phyloP scores from a whole-genome alignment of 2,329 filamentous ascomycete genomes.

The Alternaria atra region DNA sequence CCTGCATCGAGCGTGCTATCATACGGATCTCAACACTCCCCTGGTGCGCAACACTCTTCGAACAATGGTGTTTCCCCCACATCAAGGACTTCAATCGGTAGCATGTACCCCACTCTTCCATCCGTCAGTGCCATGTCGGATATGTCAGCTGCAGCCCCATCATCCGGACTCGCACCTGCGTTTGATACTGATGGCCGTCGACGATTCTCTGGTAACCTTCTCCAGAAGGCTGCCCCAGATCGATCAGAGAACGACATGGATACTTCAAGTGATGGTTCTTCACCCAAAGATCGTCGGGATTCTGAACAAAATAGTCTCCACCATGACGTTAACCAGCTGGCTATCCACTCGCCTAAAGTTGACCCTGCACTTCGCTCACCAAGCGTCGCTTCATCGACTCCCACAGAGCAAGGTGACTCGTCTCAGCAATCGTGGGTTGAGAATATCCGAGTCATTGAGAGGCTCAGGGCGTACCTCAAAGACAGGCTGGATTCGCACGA shows the following conservation, averaged over 20 bases:
- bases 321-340: conserved; percentile 51
- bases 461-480: conserved; percentile 65
- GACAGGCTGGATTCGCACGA: conserved; percentile 64
- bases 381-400: conserved; percentile 48
- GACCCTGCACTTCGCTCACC: conserved; percentile 52
- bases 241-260: conserved; percentile 52
- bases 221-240: conserved; percentile 59
- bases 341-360: conserved; percentile 52
- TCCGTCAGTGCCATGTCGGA: conserved; percentile 73
- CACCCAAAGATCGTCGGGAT: conserved; percentile 44
- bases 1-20: conserved; percentile 79
- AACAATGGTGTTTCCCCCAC: conserved; percentile 70
- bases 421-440: conserved; percentile 67
- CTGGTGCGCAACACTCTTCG: conserved; percentile 64
- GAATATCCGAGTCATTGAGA: conserved; percentile 71
- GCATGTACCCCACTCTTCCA: conserved; percentile 79
- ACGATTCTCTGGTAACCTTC: conserved; percentile 68
- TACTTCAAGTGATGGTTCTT: conserved; percentile 48
- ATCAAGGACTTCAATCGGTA: conserved; percentile 63
- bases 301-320: conserved; percentile 50
- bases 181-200: conserved; percentile 69
- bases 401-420: conserved; percentile 46
- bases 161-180: conserved; percentile 73
- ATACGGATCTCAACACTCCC: conserved; percentile 80
- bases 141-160: conserved; percentile 67